Conservation (phyloP, 345 rosid species). For the Hibiscus trionum region DNA sequence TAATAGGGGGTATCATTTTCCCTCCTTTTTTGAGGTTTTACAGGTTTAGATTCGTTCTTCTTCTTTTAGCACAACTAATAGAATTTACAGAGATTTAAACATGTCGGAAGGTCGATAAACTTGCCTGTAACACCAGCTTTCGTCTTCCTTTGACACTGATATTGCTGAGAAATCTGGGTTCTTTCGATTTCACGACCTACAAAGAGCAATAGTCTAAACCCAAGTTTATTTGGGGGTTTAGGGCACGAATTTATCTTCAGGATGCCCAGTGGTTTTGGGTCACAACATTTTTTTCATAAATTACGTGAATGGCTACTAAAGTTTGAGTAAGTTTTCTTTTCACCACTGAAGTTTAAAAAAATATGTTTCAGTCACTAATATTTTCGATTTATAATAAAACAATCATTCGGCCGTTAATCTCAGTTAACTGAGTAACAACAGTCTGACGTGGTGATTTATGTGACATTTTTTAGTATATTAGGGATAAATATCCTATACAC, state of each 20-base stretch:
- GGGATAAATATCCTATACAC: too few relatives aligned
- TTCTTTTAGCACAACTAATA: neutral
- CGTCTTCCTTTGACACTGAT: neutral
- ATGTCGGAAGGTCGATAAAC: neutral
- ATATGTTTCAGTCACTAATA: too few relatives aligned
- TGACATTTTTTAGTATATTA: too few relatives aligned
- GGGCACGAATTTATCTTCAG: neutral
- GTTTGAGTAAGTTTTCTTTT: too few relatives aligned
- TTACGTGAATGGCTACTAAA: too few relatives aligned
- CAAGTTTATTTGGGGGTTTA: neutral
- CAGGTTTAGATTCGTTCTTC: neutral
- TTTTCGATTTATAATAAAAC: too few relatives aligned
- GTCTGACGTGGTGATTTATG: too few relatives aligned
- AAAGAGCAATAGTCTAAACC: neutral
- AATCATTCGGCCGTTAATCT: too few relatives aligned
- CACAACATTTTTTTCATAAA: neutral
- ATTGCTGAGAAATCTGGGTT: neutral
- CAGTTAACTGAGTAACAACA: too few relatives aligned
- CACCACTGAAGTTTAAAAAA: too few relatives aligned
- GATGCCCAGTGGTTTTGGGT: neutral
- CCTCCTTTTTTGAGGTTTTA: neutral
- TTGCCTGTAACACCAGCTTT: conserved; percentile 8
- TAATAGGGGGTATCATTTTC: conserved; percentile 10
- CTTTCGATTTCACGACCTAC: neutral
- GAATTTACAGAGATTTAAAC: neutral